Evolutionary conservation across 1,284 basidiomycete genomes (phyloP).

Genomic region (Butyriboletus appendiculatus): DNA sequence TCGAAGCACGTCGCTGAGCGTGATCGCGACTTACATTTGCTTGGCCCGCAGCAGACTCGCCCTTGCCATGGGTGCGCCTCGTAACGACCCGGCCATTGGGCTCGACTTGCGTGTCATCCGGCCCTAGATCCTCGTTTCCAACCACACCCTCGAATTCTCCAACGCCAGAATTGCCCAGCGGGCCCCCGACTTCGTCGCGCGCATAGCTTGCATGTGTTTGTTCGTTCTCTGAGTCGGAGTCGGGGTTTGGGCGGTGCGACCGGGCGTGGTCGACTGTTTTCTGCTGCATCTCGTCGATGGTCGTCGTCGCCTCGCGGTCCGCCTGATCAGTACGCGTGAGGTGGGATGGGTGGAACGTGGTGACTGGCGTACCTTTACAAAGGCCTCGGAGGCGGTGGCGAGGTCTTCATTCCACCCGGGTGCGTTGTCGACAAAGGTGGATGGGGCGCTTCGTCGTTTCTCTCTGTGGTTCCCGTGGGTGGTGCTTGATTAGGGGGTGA

Average conservation of each 20-base stretch:
- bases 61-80: conserved; percentile 11
- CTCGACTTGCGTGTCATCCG: conserved; percentile 25
- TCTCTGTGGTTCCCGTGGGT: conserved; percentile 57
- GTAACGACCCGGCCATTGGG: conserved; percentile 26
- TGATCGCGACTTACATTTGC: conserved; percentile 16
- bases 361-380: conserved; percentile 54
- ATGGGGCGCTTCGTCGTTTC: conserved; percentile 57
- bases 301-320: conserved; percentile 16
- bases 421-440: conserved; percentile 52
- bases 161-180: conserved; percentile 37
- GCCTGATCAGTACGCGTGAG: conserved; percentile 19
- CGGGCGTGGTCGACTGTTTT: conserved; percentile 43
- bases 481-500: neutral
- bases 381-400: conserved; percentile 67
- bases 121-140: conserved; percentile 32
- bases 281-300: conserved; percentile 36
- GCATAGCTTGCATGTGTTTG: conserved; percentile 38
- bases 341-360: neutral
- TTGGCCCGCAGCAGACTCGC: conserved; percentile 12
- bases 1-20: neutral
- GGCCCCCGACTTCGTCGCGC: conserved; percentile 46
- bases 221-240: conserved; percentile 26
- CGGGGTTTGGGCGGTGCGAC: conserved; percentile 35
- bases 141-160: conserved; percentile 37
- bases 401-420: conserved; percentile 78